phyloP scores from a whole-genome alignment of 345 rosid genomes.

The Physaria fendleri region DNA sequence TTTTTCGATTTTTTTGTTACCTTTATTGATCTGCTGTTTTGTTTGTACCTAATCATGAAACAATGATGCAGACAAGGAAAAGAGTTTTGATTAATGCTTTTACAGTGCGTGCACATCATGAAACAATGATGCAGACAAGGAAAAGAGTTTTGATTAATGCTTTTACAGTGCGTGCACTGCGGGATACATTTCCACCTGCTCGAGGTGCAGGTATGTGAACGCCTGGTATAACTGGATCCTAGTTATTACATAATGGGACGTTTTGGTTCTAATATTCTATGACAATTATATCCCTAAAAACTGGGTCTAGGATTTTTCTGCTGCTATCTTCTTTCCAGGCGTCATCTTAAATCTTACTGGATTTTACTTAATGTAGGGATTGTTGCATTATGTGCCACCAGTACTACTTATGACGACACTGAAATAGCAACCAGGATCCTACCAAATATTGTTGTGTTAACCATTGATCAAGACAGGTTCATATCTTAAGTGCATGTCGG shows the following conservation, averaged over 20 bases:
- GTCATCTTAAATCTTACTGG: constrained; percentile 12
- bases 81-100: constrained; percentile 97
- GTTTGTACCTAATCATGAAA: constrained; percentile 18
- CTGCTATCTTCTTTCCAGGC: background rate
- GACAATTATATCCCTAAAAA: background rate
- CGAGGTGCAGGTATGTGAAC: constrained; percentile 86
- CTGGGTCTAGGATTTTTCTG: background rate
- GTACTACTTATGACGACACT: constrained; percentile 72
- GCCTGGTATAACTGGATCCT: background rate
- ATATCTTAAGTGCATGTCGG: background rate
- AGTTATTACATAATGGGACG: background rate
- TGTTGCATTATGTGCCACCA: constrained; percentile 95
- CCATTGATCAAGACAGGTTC: constrained; percentile 93
- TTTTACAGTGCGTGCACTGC: constrained; percentile 92
- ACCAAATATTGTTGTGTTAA: constrained; percentile 80
- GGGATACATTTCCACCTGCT: constrained; percentile 95
- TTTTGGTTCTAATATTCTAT: constrained; percentile 8
- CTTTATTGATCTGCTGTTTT: background rate
- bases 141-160: constrained; percentile 97
- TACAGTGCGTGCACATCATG: constrained; percentile 64
- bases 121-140: constrained; percentile 57
- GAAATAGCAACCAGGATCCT: constrained; percentile 95
- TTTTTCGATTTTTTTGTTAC: constrained; percentile 1
- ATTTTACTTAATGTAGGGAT: constrained; percentile 49
- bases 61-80: constrained; percentile 69